Conservation (phyloP, 2,329 filamentous ascomycete species). For the Dactylonectria estremocensis region DNA sequence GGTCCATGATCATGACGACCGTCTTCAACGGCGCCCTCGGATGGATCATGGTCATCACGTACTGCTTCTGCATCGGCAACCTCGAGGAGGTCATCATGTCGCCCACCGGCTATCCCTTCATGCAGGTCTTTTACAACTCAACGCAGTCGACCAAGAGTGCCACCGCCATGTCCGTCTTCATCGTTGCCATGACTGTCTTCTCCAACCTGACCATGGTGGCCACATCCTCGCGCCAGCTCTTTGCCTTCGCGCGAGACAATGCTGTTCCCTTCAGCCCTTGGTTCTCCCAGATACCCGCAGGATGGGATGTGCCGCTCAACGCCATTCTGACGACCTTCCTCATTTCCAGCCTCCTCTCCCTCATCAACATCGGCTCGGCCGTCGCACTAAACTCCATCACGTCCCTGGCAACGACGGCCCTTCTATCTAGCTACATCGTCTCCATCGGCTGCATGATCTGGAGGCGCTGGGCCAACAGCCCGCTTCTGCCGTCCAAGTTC, state of each 20-base stretch:
- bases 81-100: conserved; percentile 39
- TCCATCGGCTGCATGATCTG: conserved; percentile 44
- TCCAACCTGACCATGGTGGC: conserved; percentile 43
- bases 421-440: conserved; percentile 42
- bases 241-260: conserved; percentile 40
- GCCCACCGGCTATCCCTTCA: conserved; percentile 40
- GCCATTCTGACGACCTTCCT: conserved; percentile 41
- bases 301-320: conserved; percentile 41
- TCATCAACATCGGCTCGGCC: conserved; percentile 43
- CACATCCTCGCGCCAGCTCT: conserved; percentile 40
- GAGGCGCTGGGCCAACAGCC: conserved; percentile 31
- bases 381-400: conserved; percentile 40
- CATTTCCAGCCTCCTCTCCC: conserved; percentile 35
- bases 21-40: conserved; percentile 40
- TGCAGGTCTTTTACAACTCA: conserved; percentile 43
- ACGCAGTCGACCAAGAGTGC: conserved; percentile 36
- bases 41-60: conserved; percentile 44
- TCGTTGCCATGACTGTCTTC: conserved; percentile 42
- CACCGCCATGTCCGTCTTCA: conserved; percentile 39
- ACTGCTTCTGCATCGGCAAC: conserved; percentile 42
- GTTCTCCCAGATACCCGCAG: conserved; percentile 36
- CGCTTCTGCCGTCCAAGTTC: conserved; percentile 38
- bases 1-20: conserved; percentile 39
- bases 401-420: conserved; percentile 34
- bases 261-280: conserved; percentile 41